These are phyloP conservation scores for Colletotrichum theobromicola DNA, from an alignment of 2,329 filamentous ascomycete species.

Conservation along the genomic window DNA sequence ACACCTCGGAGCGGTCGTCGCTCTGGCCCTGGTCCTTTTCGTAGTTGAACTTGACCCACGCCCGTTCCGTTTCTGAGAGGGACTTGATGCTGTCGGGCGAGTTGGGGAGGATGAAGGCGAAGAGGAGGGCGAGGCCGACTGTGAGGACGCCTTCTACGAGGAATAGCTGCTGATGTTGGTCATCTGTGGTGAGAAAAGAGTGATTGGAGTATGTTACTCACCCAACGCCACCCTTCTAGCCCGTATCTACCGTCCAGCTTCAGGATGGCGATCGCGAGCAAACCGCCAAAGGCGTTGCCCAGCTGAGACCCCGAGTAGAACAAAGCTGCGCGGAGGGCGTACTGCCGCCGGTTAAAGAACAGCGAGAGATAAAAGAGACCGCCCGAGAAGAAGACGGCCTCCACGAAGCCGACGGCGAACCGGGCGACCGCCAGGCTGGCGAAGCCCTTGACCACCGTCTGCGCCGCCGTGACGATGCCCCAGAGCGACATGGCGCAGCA, in stretches of 20 bases:
- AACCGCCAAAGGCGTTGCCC: not conserved
- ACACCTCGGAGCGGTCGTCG: not conserved
- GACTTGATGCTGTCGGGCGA: constrained; percentile 1
- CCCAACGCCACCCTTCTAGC: not conserved
- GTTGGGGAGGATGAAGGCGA: constrained; percentile 12
- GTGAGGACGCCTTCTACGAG: constrained; percentile 11
- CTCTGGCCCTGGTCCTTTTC: constrained; percentile 8
- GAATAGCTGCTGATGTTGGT: not conserved
- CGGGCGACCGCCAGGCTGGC: constrained; percentile 17
- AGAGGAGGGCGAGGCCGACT: constrained; percentile 2
- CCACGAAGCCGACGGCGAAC: constrained; percentile 3
- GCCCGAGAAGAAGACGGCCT: not conserved
- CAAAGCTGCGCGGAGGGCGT: not conserved
- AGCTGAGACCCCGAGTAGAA: not conserved
- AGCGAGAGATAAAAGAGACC: not conserved
- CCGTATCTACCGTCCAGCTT: not conserved
- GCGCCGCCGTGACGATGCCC: constrained; percentile 23
- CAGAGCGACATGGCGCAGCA: constrained; percentile 25
- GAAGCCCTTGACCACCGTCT: not conserved
- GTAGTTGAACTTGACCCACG: constrained; percentile 12
- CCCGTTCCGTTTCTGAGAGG: not conserved
- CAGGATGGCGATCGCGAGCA: not conserved
- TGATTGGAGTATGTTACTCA: not conserved
- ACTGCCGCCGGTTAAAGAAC: not conserved
- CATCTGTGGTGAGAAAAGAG: not conserved